Base-by-base conservation (phyloP, 345 rosid species). In the Citrus sp. region DNA sequence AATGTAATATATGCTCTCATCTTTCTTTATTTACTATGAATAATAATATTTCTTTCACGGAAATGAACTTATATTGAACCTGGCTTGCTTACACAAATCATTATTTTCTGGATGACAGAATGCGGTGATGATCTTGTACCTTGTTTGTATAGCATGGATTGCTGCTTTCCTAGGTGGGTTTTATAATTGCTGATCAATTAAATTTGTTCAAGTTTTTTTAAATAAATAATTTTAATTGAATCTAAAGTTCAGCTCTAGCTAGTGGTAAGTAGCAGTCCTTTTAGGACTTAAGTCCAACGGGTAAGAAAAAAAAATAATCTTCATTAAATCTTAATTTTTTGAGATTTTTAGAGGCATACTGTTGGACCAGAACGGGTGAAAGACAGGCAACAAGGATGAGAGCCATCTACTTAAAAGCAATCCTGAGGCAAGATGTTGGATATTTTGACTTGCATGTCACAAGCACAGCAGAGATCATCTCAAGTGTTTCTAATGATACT, bases 331-430 rank as follows among this genome's bases (percentile, higher is more conserved):
- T 8, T 38, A 38, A 1, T 37, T 38, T 38, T 38, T 38, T 9
- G 42, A 38, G 9, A 59, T 65, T 75, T 42, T 67, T 71, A 92
- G 99, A 92, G 84, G 97, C 93, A 69, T 93, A 85, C 72, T 92
- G 98, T 61, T 92, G 97, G 97, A 90, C 97, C 72, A 88, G 97
- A 88, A 93, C 97, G 70, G 98, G 94, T 13, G 97, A 89, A 82
- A 89, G 97, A 72, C 94, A 92, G 66, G 93, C 97, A 24, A 76
- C 94, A 37, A 90, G 91, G 82, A 89, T 94, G 97, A 87, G 97
- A 79, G 90, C 86, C 6, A 87, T 85, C 35, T 92, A 94, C 75
- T 79, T 93, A 79, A 91, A 89, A 79, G 95, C 98, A 22, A 90
- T 94, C 4, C 49, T 93, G 28, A 86, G 98, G 77, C 97, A 94